Conservation (phyloP, 345 rosid genomes). For the Pugionium cornutum region DNA sequence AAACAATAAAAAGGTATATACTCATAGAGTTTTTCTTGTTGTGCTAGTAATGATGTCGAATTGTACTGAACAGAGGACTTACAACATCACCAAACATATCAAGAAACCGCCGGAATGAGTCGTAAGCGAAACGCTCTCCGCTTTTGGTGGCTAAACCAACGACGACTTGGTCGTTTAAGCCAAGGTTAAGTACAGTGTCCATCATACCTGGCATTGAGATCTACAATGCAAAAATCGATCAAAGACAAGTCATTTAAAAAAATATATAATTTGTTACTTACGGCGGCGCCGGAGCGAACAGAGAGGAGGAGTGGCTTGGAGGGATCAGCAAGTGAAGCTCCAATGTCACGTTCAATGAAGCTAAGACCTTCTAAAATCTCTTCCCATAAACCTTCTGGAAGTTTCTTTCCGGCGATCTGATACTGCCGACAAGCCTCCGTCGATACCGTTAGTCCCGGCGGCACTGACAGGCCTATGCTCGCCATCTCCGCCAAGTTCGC, state of each 20-base stretch:
- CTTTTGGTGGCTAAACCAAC: conserved; percentile 73
- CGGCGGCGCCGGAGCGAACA: conserved; percentile 98
- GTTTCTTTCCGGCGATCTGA: conserved; percentile 59
- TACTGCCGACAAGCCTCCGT: conserved; percentile 92
- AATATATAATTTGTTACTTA: conserved; percentile 38
- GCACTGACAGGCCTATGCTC: conserved; percentile 90
- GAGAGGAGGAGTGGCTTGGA: conserved; percentile 88
- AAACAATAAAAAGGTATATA: neutral
- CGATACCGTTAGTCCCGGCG: conserved; percentile 90
- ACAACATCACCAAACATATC: conserved; percentile 96
- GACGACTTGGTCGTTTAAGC: conserved; percentile 81
- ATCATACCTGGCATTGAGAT: conserved; percentile 99
- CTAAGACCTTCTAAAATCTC: conserved; percentile 64
- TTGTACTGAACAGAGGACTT: conserved; percentile 43
- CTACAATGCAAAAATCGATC: conserved; percentile 39
- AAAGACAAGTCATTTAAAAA: neutral
- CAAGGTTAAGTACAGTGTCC: conserved; percentile 99
- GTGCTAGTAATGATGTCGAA: neutral
- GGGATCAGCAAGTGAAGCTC: conserved; percentile 75
- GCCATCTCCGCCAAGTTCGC: conserved; percentile 99
- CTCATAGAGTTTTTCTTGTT: neutral
- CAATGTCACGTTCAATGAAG: conserved; percentile 71
- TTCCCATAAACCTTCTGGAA: conserved; percentile 77
- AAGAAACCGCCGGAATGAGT: conserved; percentile 83
- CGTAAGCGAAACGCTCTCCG: conserved; percentile 92